These are phyloP conservation scores for Emydomyces testavorans DNA, from an alignment of 2,329 filamentous ascomycete species.

Conservation along the genomic window DNA sequence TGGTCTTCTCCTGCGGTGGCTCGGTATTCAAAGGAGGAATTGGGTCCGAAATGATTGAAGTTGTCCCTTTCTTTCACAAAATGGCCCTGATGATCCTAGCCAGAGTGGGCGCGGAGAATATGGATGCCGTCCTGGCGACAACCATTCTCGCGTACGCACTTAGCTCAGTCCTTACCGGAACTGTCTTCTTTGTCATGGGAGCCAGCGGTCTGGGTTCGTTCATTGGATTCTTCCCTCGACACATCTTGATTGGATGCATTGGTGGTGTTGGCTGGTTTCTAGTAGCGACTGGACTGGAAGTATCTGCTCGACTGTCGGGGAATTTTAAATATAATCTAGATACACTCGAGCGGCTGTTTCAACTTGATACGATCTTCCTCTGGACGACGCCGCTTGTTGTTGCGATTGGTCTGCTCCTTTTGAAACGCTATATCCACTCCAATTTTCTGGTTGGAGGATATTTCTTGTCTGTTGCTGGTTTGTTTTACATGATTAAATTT, in stretches of 20 bases:
- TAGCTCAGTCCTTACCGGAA: slow-evolving; percentile 80
- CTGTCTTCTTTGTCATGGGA: slow-evolving; percentile 87
- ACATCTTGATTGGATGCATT: slow-evolving; percentile 94
- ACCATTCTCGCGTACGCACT: slow-evolving; percentile 84
- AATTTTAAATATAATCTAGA: slow-evolving; percentile 69
- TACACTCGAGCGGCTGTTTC: slow-evolving; percentile 64
- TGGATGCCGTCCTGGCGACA: slow-evolving; percentile 80
- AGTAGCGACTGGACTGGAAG: slow-evolving; percentile 80
- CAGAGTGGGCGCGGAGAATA: slow-evolving; percentile 65
- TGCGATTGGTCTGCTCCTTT: slow-evolving; percentile 61
- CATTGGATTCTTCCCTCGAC: slow-evolving; percentile 91
- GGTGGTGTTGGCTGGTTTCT: slow-evolving; percentile 95
- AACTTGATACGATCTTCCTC: slow-evolving; percentile 61
- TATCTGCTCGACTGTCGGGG: slow-evolving; percentile 77
- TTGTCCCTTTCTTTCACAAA: slow-evolving; percentile 96
- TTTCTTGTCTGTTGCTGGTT: slow-evolving; percentile 64
- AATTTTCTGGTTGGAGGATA: slow-evolving; percentile 79
- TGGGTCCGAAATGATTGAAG: slow-evolving; percentile 95
- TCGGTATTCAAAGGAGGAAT: slow-evolving; percentile 85
- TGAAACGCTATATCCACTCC: slow-evolving; percentile 64
- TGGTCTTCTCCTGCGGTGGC: slow-evolving; percentile 72
- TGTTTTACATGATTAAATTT: slow-evolving; percentile 41
- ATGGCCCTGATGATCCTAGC: slow-evolving; percentile 85
- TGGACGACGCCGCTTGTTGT: slow-evolving; percentile 73
- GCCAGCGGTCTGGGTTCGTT: slow-evolving; percentile 78